These are phyloP conservation scores for Septoria petroselini DNA, from an alignment of 2,329 filamentous ascomycete species.

Conservation along the genomic window DNA sequence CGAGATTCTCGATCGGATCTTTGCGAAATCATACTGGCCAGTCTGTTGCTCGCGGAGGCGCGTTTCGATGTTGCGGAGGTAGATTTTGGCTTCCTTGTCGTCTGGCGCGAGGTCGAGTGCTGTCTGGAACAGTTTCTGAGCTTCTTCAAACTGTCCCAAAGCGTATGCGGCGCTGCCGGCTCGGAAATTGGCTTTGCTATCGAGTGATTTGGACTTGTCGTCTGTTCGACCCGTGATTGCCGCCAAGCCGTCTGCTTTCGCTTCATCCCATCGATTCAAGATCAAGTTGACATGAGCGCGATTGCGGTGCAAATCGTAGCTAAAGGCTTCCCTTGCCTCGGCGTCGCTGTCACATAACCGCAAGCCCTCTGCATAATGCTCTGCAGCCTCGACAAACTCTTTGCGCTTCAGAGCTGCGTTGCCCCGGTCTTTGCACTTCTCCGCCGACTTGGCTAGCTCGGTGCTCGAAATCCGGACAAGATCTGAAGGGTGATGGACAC, in stretches of 20 bases:
- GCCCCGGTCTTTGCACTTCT: slow-evolving; percentile 31
- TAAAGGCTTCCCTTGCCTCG: neutral
- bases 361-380: slow-evolving; percentile 28
- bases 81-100: slow-evolving; percentile 15
- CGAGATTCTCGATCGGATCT: slow-evolving; percentile 16
- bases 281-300: slow-evolving; percentile 18
- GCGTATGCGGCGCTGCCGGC: slow-evolving; percentile 31
- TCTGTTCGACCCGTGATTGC: slow-evolving; percentile 13
- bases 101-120: slow-evolving; percentile 18
- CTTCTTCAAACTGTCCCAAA: slow-evolving; percentile 22
- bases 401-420: slow-evolving; percentile 32
- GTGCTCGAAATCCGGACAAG: slow-evolving; percentile 13
- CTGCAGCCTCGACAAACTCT: slow-evolving; percentile 23
- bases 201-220: slow-evolving; percentile 9
- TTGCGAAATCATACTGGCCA: slow-evolving; percentile 28
- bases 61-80: slow-evolving; percentile 14
- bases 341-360: neutral
- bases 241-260: slow-evolving; percentile 14
- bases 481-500: slow-evolving; percentile 35
- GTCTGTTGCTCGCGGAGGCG: slow-evolving; percentile 23
- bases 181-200: slow-evolving; percentile 30
- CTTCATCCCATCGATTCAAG: slow-evolving; percentile 17
- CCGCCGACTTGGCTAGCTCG: slow-evolving; percentile 14
- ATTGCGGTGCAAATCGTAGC: slow-evolving; percentile 18
- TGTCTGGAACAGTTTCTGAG: slow-evolving; percentile 11